These are phyloP conservation scores for Botrytis fragariae DNA, from an alignment of 2,329 filamentous ascomycete species.

Conservation along the genomic window DNA sequence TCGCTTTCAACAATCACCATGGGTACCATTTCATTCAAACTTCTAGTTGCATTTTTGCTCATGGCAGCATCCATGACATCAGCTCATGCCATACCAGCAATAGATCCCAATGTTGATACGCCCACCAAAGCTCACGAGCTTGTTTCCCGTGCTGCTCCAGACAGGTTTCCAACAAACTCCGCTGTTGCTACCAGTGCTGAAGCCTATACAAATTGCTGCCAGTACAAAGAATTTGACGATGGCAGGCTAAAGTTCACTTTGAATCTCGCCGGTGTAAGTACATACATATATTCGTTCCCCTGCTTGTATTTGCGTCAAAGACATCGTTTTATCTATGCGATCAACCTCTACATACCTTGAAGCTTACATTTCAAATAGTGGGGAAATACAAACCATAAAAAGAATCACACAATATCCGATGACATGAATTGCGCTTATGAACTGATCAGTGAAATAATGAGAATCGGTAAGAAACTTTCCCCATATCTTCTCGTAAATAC, in stretches of 20 bases:
- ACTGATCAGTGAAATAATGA: neutral
- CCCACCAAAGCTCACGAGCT: neutral
- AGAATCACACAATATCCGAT: neutral
- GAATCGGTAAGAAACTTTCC: neutral
- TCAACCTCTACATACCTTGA: neutral
- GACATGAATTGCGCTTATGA: neutral
- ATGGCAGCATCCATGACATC: neutral
- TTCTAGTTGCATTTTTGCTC: neutral
- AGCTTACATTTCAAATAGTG: neutral
- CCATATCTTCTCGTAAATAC: neutral
- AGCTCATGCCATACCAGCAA: neutral
- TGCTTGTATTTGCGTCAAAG: neutral
- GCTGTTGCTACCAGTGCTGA: neutral
- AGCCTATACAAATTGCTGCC: neutral
- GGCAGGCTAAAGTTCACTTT: neutral
- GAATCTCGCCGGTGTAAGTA: neutral
- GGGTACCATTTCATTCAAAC: neutral
- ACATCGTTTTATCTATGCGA: neutral
- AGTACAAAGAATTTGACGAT: rapidly evolving
- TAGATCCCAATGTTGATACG: neutral
- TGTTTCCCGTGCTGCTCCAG: too few relatives aligned
- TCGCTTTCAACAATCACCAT: neutral
- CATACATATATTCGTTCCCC: neutral
- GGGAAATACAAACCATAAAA: neutral
- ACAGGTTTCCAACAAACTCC: neutral